Evolutionary conservation across 805 yeast species (phyloP), one percentile per base, ranked within the genome.

Genomic region (Metschnikowia lachancei): DNA sequence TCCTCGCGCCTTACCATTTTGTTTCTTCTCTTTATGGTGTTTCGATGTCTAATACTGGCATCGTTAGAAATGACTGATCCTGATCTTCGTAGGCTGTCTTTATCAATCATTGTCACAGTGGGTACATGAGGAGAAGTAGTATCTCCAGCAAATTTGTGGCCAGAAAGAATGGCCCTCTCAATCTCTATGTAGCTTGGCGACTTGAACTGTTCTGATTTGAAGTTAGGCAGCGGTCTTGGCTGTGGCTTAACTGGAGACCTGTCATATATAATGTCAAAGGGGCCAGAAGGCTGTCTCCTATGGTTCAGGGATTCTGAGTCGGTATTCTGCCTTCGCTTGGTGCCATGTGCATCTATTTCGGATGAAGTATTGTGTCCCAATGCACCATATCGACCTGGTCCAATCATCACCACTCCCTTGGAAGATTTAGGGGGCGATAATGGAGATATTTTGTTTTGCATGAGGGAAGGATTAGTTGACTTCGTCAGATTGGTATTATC

Each of bases 11-110:
- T 51, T 3, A 60, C 54, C 54, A 63, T 64, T 47, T 56, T 63
- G 51, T 60, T 65, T 34, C 75, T 51, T 17, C 53, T 54, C 36
- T 59, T 57, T 2, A 69, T 63, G 12, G 55, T 55, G 43, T 63
- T 62, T 32, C 72, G 52, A 47, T 66, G 60, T 33, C 70, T 52
- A 2, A 70, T 34, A 1, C 69, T 54, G 10, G 70, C 70, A n/a
- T 53, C 37, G 8, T 54, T 46, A 1, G 75, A 69, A 4, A 65
- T 50, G 1, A 67, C 47, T 3, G 71, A 66, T 1, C 64, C 64
- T 0, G 41, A 6, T 29, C 64, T 47, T 26, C 72, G 47, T 19
- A 55, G 53, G 16, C 16, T 19, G 7, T 18, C n/a, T 26, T 45
- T 49, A n/a, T 49, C 56, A 3, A 47, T 45, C 35, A 52, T 49